Evolutionary conservation across 179 eudicot genomes (phyloP).

Genomic region (Spinacia oleracea): DNA sequence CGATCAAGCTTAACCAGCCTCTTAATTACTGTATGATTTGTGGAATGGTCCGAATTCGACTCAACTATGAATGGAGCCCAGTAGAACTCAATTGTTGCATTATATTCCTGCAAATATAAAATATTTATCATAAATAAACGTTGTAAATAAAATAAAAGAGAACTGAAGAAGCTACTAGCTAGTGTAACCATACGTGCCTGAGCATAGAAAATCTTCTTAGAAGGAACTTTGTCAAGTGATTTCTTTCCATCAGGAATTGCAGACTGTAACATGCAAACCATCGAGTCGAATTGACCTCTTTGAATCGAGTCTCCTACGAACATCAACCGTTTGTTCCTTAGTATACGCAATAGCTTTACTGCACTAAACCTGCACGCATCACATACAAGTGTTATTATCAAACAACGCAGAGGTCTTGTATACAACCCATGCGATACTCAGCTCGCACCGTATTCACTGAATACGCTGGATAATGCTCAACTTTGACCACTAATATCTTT

Average conservation of each 20-base stretch:
- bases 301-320: constrained; percentile 94
- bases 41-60: constrained; percentile 88
- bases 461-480: too few relatives aligned
- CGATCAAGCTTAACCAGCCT: constrained; percentile 78
- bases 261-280: constrained; percentile 87
- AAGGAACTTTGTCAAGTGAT: constrained; percentile 67
- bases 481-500: too few relatives aligned
- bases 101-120: constrained; percentile 59
- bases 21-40: constrained; percentile 69
- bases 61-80: constrained; percentile 97
- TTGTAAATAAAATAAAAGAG: too few relatives aligned
- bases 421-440: too few relatives aligned
- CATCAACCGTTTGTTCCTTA: constrained; percentile 81
- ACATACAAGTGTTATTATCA: neutral
- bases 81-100: constrained; percentile 86
- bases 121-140: neutral
- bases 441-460: too few relatives aligned
- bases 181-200: constrained; percentile 46
- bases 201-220: constrained; percentile 82
- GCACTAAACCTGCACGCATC: constrained; percentile 62
- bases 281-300: constrained; percentile 86
- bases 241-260: constrained; percentile 58
- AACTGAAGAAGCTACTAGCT: too few relatives aligned
- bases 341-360: constrained; percentile 64
- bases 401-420: neutral